Evolutionary conservation across 495 filamentous ascomycete genomes (phyloP).

Genomic region (Neurospora sp.): DNA sequence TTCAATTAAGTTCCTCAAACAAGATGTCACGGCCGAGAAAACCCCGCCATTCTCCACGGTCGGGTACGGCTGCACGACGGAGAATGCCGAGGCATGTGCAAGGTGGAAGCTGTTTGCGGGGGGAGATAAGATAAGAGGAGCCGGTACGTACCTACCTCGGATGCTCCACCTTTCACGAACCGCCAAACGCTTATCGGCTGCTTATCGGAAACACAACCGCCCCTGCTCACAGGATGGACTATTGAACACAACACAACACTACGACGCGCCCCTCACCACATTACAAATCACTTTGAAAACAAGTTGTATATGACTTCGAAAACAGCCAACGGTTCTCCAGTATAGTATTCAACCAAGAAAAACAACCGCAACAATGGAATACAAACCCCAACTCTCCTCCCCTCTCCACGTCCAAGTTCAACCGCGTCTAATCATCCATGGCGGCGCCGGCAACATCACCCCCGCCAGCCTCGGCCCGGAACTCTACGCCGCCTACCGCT

Average conservation of each 20-base stretch:
- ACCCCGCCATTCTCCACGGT: neutral
- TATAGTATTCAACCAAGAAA: neutral
- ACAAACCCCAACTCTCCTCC: slow-evolving; percentile 12
- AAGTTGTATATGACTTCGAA: no score
- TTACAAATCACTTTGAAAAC: neutral
- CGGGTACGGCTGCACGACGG: neutral
- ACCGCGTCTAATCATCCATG: slow-evolving; percentile 75
- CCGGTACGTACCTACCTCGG: neutral
- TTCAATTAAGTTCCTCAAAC: neutral
- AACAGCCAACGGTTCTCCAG: neutral
- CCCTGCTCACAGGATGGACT: neutral
- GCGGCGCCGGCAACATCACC: slow-evolving; percentile 75
- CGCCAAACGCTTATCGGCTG: neutral
- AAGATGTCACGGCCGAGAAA: neutral
- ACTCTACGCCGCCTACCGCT: slow-evolving; percentile 49
- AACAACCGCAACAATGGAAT: slow-evolving; percentile 15
- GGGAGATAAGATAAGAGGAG: neutral
- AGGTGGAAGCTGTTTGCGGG: neutral
- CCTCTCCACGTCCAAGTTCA: slow-evolving; percentile 18
- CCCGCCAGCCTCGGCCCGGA: slow-evolving; percentile 53
- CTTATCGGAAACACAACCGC: neutral
- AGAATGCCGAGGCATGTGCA: neutral
- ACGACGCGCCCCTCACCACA: neutral
- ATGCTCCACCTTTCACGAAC: neutral
- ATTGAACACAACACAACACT: neutral